Conservation (phyloP, 371 early-diverging fungal genomes). For the Mucor sp. region DNA sequence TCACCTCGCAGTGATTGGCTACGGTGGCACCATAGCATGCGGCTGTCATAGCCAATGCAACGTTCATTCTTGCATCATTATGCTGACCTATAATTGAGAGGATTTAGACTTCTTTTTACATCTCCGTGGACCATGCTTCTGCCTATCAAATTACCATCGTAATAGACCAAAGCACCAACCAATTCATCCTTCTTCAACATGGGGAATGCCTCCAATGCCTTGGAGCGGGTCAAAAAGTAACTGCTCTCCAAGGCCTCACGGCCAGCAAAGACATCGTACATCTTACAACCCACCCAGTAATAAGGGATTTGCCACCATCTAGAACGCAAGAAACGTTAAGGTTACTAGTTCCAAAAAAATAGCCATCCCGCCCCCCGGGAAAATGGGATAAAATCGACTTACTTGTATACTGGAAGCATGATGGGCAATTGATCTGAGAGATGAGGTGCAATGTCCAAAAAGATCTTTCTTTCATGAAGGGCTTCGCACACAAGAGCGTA, state of each 20-base stretch:
- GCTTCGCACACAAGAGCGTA: constrained; percentile 98
- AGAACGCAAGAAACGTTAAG: not conserved
- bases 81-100: constrained; percentile 73
- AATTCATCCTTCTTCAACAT: constrained; percentile 91
- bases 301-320: constrained; percentile 97
- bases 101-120: not conserved
- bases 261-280: constrained; percentile 96
- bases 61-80: constrained; percentile 98
- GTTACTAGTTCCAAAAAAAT: constrained; percentile 7
- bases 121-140: not conserved
- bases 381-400: constrained; percentile 25
- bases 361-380: constrained; percentile 1
- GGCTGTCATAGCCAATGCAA: constrained; percentile 95
- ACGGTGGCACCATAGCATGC: constrained; percentile 93
- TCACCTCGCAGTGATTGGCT: constrained; percentile 96
- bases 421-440: constrained; percentile 94
- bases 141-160: constrained; percentile 85
- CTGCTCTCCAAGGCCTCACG: constrained; percentile 84
- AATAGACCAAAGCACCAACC: constrained; percentile 96
- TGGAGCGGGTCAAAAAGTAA: constrained; percentile 85
- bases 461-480: constrained; percentile 93
- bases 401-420: constrained; percentile 94
- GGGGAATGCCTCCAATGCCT: constrained; percentile 94
- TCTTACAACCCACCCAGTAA: constrained; percentile 96
- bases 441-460: constrained; percentile 97